phyloP scores from a whole-genome alignment of 768 basidiomycete genomes.

The Solioccasus polychromus region DNA sequence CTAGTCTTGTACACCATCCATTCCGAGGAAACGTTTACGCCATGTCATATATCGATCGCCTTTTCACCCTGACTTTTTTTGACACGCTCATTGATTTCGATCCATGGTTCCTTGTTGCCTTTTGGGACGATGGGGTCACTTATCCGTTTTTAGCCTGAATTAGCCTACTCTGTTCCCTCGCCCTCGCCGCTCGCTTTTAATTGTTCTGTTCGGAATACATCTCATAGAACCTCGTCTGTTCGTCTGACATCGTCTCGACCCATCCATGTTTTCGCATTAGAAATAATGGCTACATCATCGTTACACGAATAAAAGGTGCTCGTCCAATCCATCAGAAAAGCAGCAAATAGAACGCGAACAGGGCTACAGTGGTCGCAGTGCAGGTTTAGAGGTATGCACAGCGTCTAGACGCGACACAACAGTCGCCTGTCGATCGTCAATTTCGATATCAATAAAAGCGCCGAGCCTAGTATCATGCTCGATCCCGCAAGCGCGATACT shows the following conservation, averaged over 20 bases:
- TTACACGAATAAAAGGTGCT: slow-evolving; percentile 19
- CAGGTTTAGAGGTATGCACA: no score
- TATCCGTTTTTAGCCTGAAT: slow-evolving; percentile 2
- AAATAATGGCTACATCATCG: slow-evolving; percentile 29
- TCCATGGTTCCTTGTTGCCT: slow-evolving; percentile 8
- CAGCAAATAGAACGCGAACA: neutral
- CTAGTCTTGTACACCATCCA: slow-evolving; percentile 31
- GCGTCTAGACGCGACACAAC: slow-evolving; percentile 43
- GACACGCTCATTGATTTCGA: slow-evolving; percentile 19
- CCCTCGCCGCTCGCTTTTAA: slow-evolving; percentile 22
- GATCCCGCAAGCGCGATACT: slow-evolving; percentile 61
- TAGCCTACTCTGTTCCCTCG: slow-evolving; percentile 22
- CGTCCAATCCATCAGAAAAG: slow-evolving; percentile 15
- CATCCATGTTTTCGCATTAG: slow-evolving; percentile 4
- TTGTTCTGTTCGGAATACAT: slow-evolving; percentile 28
- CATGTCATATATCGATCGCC: slow-evolving; percentile 7
- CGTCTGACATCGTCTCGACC: neutral
- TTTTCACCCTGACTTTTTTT: slow-evolving; percentile 5
- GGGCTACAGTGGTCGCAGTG: neutral
- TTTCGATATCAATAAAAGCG: slow-evolving; percentile 51
- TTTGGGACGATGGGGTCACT: slow-evolving; percentile 11
- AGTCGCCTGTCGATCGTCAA: slow-evolving; percentile 42
- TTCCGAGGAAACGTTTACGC: slow-evolving; percentile 7
- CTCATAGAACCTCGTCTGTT: slow-evolving; percentile 14
- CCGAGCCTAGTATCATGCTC: slow-evolving; percentile 56